Evolutionary conservation across 192 early-diverging fungal genomes (phyloP).

Genomic region (Entomortierella chlamydospora): DNA sequence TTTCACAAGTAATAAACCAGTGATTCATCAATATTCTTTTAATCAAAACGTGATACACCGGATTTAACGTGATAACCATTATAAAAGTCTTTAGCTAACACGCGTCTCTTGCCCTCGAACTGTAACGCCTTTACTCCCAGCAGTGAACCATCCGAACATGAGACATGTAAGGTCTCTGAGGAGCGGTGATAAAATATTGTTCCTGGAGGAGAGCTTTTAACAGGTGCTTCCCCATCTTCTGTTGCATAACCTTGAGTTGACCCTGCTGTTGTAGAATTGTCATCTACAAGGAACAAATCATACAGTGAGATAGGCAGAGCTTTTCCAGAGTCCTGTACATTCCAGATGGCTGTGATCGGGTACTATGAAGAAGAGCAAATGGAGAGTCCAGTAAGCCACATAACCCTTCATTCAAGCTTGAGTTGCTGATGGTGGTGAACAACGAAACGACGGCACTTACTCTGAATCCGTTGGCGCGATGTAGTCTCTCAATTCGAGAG

Average conservation of each 20-base stretch:
- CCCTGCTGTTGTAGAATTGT: background rate
- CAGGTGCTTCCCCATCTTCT: slow-evolving; percentile 11
- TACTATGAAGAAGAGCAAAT: slow-evolving; percentile 47
- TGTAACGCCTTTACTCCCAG: slow-evolving; percentile 63
- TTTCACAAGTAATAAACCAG: no score
- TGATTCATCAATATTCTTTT: background rate
- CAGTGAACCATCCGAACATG: slow-evolving; percentile 64
- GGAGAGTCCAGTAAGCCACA: background rate
- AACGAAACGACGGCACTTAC: no score
- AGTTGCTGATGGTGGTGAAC: no score
- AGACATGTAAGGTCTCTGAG: slow-evolving; percentile 56
- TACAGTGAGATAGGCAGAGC: slow-evolving; percentile 38
- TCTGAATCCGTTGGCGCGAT: slow-evolving; percentile 81
- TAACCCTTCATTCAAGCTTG: no score
- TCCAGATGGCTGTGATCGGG: slow-evolving; percentile 64
- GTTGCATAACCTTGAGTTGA: slow-evolving; percentile 13
- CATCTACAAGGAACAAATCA: slow-evolving; percentile 31
- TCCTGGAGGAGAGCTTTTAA: slow-evolving; percentile 6
- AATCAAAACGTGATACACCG: slow-evolving; percentile 41
- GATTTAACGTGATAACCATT: slow-evolving; percentile 75
- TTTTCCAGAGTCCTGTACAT: slow-evolving; percentile 59
- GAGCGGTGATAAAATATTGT: slow-evolving; percentile 40
- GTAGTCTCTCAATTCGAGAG: slow-evolving; percentile 68
- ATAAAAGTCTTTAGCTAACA: slow-evolving; percentile 69
- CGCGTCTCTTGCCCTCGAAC: slow-evolving; percentile 69